Percentiles rank a stretch among this genome's conserved stretches.
phyloP scores from a whole-genome alignment of 1,139 yeast species.

The Yamadazyma membranifaciens region DNA sequence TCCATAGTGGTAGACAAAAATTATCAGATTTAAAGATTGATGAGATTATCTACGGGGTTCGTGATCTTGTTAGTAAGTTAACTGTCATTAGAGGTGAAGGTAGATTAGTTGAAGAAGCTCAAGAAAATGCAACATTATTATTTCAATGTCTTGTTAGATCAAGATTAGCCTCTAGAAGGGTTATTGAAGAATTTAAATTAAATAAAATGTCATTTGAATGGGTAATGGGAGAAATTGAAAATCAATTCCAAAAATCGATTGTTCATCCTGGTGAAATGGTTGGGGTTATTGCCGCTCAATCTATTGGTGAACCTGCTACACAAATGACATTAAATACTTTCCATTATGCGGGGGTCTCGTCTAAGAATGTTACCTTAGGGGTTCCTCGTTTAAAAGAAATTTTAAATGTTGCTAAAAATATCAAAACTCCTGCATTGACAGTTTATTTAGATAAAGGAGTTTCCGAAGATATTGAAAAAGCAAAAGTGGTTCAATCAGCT shows the following conservation, averaged over 20 bases:
- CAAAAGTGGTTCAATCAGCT: slow-evolving; percentile 93
- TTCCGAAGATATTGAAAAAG: slow-evolving; percentile 86
- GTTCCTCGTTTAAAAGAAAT: slow-evolving; percentile 99
- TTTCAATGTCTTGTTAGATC: slow-evolving; percentile 93
- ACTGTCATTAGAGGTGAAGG: slow-evolving; percentile 84
- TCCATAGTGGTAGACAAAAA: slow-evolving; percentile 87
- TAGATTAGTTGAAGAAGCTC: slow-evolving; percentile 76
- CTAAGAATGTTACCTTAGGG: slow-evolving; percentile 98
- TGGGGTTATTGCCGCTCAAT: slow-evolving; percentile 98
- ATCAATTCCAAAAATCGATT: slow-evolving; percentile 88
- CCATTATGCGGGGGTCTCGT: slow-evolving; percentile 99
- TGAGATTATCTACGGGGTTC: slow-evolving; percentile 77
- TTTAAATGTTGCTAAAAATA: slow-evolving; percentile 95
- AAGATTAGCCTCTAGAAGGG: slow-evolving; percentile 85
- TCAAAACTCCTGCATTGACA: slow-evolving; percentile 97
- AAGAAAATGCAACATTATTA: slow-evolving; percentile 83
- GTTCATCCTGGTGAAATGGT: slow-evolving; percentile 99
- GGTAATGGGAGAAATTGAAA: slow-evolving; percentile 92
- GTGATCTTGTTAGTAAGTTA: slow-evolving; percentile 62
- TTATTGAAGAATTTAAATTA: slow-evolving; percentile 85
- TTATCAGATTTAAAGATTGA: slow-evolving; percentile 87
- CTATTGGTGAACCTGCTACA: slow-evolving; percentile 99
- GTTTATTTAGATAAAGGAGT: slow-evolving; percentile 80
- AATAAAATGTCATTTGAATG: slow-evolving; percentile 88
- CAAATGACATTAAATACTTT: slow-evolving; percentile 99